Conservation (phyloP, 495 filamentous ascomycete species). For the Aspergillus nanangensis region DNA sequence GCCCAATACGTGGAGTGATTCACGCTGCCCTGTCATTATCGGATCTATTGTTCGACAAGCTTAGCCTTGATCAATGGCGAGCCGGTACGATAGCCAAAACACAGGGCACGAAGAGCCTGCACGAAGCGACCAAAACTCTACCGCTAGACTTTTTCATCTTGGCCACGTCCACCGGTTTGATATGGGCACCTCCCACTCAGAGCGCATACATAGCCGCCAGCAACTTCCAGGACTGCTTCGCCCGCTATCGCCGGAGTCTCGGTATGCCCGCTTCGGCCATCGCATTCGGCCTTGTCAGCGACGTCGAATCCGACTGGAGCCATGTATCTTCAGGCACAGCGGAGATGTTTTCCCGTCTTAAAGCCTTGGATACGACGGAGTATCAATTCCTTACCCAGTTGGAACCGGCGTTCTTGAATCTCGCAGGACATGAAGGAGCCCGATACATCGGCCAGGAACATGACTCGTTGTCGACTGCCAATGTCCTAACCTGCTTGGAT, state of each 20-base stretch:
- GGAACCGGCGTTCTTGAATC: neutral
- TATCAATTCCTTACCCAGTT: neutral
- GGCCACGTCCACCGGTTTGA: neutral
- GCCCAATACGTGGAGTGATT: neutral
- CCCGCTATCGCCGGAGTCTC: neutral
- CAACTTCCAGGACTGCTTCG: slow-evolving; percentile 1
- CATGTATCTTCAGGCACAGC: too few relatives aligned
- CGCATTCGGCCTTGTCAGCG: neutral
- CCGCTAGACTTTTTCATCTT: slow-evolving; percentile 1
- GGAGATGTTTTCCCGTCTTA: neutral
- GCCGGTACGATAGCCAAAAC: neutral
- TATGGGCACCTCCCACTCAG: neutral
- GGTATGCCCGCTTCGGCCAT: neutral
- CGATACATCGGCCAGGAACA: neutral
- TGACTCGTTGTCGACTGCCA: neutral
- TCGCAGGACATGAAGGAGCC: neutral
- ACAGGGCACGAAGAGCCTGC: neutral
- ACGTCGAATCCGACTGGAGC: too few relatives aligned
- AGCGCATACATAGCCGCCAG: slow-evolving; percentile 1
- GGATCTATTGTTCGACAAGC: neutral
- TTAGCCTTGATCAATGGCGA: neutral
- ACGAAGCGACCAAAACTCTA: neutral
- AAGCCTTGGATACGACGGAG: neutral
- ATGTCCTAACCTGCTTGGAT: neutral
- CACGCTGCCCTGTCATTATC: neutral